A percentile compares a stretch with the other conserved stretches of the same genome.
Conservation (phyloP, 345 rosid genomes). For the Mercurialis annua region DNA sequence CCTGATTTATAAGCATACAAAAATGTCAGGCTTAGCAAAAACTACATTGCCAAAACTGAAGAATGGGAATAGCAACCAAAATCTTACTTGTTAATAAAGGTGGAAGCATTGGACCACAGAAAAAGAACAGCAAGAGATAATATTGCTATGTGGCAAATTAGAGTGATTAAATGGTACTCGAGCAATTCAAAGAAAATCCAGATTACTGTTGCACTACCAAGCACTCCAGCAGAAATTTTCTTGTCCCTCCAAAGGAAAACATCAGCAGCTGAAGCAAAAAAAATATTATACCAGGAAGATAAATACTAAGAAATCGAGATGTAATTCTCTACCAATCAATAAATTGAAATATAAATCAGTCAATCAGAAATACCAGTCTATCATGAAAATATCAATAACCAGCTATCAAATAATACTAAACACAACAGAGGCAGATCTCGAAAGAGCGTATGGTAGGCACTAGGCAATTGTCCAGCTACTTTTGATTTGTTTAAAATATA, state of each 20-base stretch:
- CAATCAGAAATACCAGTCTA: too few species aligned
- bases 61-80: neutral
- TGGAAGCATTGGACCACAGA: conserved; percentile 29
- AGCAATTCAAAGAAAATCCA: conserved; percentile 33
- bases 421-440: too few species aligned
- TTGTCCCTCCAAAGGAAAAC: conserved; percentile 34
- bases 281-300: neutral
- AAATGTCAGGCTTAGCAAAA: neutral
- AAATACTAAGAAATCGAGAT: neutral
- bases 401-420: too few species aligned
- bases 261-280: conserved; percentile 25
- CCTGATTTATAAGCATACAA: conserved; percentile 6
- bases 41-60: neutral
- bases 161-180: conserved; percentile 25
- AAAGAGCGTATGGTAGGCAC: too few species aligned
- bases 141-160: conserved; percentile 23
- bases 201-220: conserved; percentile 22
- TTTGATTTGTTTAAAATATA: too few species aligned
- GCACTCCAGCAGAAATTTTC: conserved; percentile 24
- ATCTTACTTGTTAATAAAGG: conserved; percentile 26
- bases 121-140: conserved; percentile 18
- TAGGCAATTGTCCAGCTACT: too few species aligned
- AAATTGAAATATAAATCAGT: too few species aligned
- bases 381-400: too few species aligned
- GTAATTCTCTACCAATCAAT: too few species aligned